phyloP scores from a whole-genome alignment of 352 stramenopile genomes.

The Globisporangium iwayamae region DNA sequence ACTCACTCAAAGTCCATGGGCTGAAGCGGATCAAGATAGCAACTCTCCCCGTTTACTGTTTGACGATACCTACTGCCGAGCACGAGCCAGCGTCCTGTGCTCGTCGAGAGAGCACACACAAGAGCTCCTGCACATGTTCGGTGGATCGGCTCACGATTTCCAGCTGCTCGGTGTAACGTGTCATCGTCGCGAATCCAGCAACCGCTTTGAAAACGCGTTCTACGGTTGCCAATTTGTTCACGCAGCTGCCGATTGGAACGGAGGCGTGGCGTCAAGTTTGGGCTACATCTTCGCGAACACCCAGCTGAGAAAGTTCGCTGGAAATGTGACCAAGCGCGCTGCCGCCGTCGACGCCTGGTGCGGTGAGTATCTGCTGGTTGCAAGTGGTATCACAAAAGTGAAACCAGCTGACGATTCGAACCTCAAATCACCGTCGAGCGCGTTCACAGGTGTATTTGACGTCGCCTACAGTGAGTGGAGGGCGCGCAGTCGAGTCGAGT shows the following conservation, averaged over 20 bases:
- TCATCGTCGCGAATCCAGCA: background rate
- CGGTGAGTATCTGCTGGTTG: background rate
- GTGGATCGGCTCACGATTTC: background rate
- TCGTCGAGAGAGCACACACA: background rate
- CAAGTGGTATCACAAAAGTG: background rate
- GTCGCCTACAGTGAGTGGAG: background rate
- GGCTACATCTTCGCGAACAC: background rate
- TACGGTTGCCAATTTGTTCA: background rate
- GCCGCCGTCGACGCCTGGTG: background rate
- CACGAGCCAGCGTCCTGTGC: background rate
- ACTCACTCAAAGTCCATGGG: background rate
- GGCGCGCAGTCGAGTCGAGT: background rate
- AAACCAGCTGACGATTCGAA: background rate
- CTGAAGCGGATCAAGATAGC: background rate
- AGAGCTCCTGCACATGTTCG: background rate
- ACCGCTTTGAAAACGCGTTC: background rate
- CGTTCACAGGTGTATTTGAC: background rate
- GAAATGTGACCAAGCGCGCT: background rate
- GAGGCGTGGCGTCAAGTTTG: background rate
- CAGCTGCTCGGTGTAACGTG: background rate
- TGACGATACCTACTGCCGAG: background rate
- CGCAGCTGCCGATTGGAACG: background rate
- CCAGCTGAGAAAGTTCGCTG: background rate
- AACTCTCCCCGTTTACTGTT: background rate
- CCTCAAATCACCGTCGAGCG: background rate